A percentile compares a stretch with the other conserved stretches of the same genome.
Conservation (phyloP, 495 filamentous ascomycete genomes). For the Alectoria sarmentosa region DNA sequence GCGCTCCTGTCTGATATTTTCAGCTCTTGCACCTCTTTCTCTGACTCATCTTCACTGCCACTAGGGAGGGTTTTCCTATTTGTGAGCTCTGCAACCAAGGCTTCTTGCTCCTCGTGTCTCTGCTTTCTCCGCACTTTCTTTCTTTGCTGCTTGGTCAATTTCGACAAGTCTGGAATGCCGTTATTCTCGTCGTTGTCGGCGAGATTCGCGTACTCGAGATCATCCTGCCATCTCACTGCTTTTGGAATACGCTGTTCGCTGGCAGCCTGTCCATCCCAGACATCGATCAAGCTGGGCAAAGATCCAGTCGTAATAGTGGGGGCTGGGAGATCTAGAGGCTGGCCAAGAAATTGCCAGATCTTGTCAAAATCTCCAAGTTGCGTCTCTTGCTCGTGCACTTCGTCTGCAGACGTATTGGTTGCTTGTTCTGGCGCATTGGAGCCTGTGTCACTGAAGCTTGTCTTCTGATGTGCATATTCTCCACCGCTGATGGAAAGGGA, state of each 20-base stretch:
- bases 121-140: conserved; percentile 29
- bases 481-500: conserved; percentile 30
- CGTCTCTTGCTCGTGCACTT: neutral
- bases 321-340: conserved; percentile 25
- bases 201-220: conserved; percentile 27
- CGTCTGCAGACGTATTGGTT: neutral
- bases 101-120: conserved; percentile 12
- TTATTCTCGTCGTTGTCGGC: conserved; percentile 25
- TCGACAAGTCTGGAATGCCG: conserved; percentile 16
- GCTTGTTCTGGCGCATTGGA: conserved; percentile 2
- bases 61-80: conserved; percentile 5
- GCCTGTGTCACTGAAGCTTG: conserved; percentile 14
- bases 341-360: conserved; percentile 36
- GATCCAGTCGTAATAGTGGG: conserved; percentile 19
- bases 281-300: neutral
- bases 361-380: conserved; percentile 39
- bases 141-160: conserved; percentile 31
- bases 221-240: conserved; percentile 34
- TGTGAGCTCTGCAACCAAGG: neutral
- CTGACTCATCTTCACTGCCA: conserved; percentile 29
- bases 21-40: conserved; percentile 2
- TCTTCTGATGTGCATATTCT: conserved; percentile 1
- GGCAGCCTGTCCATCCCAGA: conserved; percentile 4
- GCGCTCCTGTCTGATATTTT: conserved; percentile 7
- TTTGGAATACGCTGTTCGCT: conserved; percentile 27